Evolutionary conservation across 2,329 filamentous ascomycete genomes (phyloP).

Genomic region (Colletotrichum abscissum): DNA sequence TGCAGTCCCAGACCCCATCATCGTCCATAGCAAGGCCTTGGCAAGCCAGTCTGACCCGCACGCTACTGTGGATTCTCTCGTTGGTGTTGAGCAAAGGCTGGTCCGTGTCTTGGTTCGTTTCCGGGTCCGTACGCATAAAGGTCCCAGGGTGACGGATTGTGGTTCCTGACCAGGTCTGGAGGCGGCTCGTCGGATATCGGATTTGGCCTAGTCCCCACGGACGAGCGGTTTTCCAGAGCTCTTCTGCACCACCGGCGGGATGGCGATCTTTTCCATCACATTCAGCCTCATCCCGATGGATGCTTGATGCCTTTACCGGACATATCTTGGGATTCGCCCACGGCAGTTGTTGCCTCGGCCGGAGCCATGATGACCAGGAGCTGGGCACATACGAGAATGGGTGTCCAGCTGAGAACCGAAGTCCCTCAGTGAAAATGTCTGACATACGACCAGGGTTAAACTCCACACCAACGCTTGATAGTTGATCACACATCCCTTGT

Average conservation of each 20-base stretch:
- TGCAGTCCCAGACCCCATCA: slow-evolving; percentile 55
- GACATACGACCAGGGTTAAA: slow-evolving; percentile 48
- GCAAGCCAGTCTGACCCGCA: slow-evolving; percentile 62
- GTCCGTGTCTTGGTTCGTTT: slow-evolving; percentile 47
- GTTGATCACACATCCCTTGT: slow-evolving; percentile 66
- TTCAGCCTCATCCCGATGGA: slow-evolving; percentile 51
- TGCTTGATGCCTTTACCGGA: background rate
- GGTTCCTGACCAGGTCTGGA: slow-evolving; percentile 57
- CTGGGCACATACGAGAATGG: background rate
- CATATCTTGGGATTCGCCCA: slow-evolving; percentile 16
- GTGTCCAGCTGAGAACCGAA: slow-evolving; percentile 11
- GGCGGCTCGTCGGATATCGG: slow-evolving; percentile 47
- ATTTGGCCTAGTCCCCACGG: slow-evolving; percentile 61
- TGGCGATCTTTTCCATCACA: slow-evolving; percentile 40
- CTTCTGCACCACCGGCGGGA: slow-evolving; percentile 40
- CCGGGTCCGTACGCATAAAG: slow-evolving; percentile 57
- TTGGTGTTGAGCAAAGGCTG: slow-evolving; percentile 63
- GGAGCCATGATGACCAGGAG: slow-evolving; percentile 1
- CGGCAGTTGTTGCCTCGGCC: background rate
- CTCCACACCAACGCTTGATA: slow-evolving; percentile 61
- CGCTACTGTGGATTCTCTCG: slow-evolving; percentile 65
- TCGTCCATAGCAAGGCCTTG: slow-evolving; percentile 62
- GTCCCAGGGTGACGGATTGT: slow-evolving; percentile 58
- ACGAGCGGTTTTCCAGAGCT: slow-evolving; percentile 49
- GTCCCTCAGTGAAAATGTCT: background rate